phyloP scores from a whole-genome alignment of 2,329 filamentous ascomycete genomes.

The Reticulascus tulasneorum region DNA sequence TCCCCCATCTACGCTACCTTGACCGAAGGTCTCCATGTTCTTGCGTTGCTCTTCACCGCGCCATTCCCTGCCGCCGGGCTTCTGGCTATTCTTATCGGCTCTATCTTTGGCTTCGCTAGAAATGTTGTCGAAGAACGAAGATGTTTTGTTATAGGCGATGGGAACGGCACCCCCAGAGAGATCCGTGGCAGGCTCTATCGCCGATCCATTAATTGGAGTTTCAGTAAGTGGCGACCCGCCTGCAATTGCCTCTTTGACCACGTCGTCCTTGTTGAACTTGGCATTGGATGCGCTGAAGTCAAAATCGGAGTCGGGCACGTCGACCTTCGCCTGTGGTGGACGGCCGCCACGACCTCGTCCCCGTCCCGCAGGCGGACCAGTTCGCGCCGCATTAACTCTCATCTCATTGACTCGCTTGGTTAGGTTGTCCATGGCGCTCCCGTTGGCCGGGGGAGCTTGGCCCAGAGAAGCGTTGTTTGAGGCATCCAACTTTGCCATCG shows the following conservation, averaged over 20 bases:
- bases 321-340: constrained; percentile 63
- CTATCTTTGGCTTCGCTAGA: constrained; percentile 90
- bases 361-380: constrained; percentile 29
- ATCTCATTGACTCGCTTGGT: constrained; percentile 74
- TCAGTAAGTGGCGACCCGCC: constrained; percentile 66
- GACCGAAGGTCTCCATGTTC: constrained; percentile 97
- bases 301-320: constrained; percentile 86
- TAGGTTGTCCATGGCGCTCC: constrained; percentile 62
- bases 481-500: constrained; percentile 66
- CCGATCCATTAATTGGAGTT: constrained; percentile 33
- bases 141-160: constrained; percentile 76
- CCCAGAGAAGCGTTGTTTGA: constrained; percentile 25
- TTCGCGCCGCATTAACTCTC: constrained; percentile 57
- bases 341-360: constrained; percentile 44
- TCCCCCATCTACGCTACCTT: constrained; percentile 85
- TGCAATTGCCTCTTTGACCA: constrained; percentile 85
- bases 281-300: constrained; percentile 68
- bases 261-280: constrained; percentile 44
- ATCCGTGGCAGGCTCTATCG: constrained; percentile 28
- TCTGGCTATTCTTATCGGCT: constrained; percentile 64
- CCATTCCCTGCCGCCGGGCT: constrained; percentile 80
- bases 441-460: constrained; percentile 21
- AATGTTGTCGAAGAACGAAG: constrained; percentile 97
- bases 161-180: constrained; percentile 21
- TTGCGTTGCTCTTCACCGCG: constrained; percentile 88